Percentiles rank a stretch among this genome's conserved stretches.
Evolutionary conservation across 2,329 filamentous ascomycete genomes (phyloP).

Genomic region (Neopestalotiopsis rosae): DNA sequence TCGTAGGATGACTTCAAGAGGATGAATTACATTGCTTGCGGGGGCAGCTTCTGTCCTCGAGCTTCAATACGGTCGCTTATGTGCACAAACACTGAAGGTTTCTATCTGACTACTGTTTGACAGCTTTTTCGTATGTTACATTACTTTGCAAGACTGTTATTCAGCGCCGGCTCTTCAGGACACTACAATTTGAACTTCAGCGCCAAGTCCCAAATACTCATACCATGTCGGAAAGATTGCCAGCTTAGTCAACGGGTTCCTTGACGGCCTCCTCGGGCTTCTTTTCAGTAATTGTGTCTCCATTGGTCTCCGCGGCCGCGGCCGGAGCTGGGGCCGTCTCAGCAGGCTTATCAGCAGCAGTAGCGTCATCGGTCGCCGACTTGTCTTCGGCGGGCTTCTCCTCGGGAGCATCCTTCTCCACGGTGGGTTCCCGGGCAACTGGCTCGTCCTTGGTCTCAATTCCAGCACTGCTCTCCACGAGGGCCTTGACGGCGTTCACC

Average conservation of each 20-base stretch:
- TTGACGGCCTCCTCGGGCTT: conserved; percentile 48
- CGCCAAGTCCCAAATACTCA: neutral
- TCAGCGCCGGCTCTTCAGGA: neutral
- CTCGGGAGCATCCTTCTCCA: conserved; percentile 23
- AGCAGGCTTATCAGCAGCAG: conserved; percentile 21
- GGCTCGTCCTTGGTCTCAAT: conserved; percentile 26
- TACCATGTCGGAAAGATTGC: neutral
- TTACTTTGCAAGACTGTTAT: neutral
- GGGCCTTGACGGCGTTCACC: conserved; percentile 74
- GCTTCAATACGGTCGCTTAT: neutral
- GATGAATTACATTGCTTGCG: neutral
- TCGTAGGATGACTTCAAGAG: neutral
- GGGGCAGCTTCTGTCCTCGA: neutral
- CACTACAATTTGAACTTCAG: neutral
- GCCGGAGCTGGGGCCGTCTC: conserved; percentile 21
- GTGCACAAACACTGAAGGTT: neutral
- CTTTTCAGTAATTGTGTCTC: conserved; percentile 39
- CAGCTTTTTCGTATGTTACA: neutral
- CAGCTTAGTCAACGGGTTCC: conserved; percentile 11
- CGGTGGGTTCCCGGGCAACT: conserved; percentile 29
- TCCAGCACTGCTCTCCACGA: conserved; percentile 55
- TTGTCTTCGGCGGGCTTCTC: neutral
- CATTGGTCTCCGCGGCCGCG: conserved; percentile 28
- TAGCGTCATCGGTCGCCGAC: conserved; percentile 13
- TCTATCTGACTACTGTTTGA: neutral